Percentiles rank a stretch among this genome's conserved stretches.
These are phyloP conservation scores for Boletellus deceptivus DNA, from an alignment of 1,284 basidiomycete genomes.

Conservation along the genomic window DNA sequence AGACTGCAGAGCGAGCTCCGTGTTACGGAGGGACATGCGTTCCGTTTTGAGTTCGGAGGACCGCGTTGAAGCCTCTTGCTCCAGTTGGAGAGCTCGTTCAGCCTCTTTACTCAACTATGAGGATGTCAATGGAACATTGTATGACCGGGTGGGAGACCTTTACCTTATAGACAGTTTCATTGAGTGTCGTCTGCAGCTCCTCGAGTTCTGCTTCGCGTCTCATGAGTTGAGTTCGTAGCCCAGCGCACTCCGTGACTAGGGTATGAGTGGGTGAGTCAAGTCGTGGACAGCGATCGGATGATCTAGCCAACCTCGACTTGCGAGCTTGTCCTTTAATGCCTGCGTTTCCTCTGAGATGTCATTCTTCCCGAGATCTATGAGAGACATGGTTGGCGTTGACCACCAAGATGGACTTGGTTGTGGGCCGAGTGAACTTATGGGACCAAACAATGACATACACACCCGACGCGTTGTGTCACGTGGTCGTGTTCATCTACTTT, in stretches of 20 bases:
- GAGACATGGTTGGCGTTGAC: constrained; percentile 45
- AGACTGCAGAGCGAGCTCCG: constrained; percentile 45
- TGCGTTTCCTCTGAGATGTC: constrained; percentile 61
- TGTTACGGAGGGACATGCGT: constrained; percentile 52
- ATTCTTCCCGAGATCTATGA: constrained; percentile 55
- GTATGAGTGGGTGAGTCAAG: constrained; percentile 8
- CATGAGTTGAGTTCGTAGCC: constrained; percentile 52
- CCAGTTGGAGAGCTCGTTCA: constrained; percentile 53
- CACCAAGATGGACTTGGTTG: constrained; percentile 9
- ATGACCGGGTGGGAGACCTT: constrained; percentile 13
- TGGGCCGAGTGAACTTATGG: constrained; percentile 6
- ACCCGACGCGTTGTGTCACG: constrained; percentile 30
- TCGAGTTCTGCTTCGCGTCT: constrained; percentile 54
- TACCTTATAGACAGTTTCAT: constrained; percentile 64
- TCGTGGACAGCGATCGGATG: constrained; percentile 1
- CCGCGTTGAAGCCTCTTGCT: constrained; percentile 46
- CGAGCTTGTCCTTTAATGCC: constrained; percentile 55
- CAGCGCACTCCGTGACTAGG: constrained; percentile 57
- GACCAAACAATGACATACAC: constrained; percentile 28
- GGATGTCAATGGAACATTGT: constrained; percentile 10
- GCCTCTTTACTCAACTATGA: constrained; percentile 58
- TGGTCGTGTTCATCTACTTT: constrained; percentile 26
- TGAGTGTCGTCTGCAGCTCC: constrained; percentile 50
- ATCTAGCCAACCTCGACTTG: constrained; percentile 53
- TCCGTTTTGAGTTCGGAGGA: constrained; percentile 57